Base-by-base conservation (phyloP, 768 basidiomycete species). In the Hortiboletus campestris region DNA sequence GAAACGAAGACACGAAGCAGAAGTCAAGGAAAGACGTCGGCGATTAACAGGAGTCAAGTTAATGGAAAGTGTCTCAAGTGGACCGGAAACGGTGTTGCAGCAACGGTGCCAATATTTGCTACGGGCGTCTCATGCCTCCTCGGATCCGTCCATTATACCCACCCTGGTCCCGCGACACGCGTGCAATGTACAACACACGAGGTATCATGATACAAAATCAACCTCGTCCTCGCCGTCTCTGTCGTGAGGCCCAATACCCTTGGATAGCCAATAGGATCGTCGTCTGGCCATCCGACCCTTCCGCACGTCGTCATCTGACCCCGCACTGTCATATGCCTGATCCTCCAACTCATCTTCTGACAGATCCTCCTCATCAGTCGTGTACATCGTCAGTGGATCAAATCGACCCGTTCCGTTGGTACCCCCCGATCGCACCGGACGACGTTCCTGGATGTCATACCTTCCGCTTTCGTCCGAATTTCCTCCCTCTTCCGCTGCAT, bases 181-280 rank as follows among this genome's bases (percentile, higher is more conserved):
- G 9, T 32, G 11, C 20, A 45, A 39, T 32, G 11, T 28, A 38
- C 43, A 19, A 32, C 22, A 28, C 19, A 11, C 29, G 2, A 40
- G 9, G 12, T 35, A 57, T 60, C 43, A 53, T 3, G 31, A 4
- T 38, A 51, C 49, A 28, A 41, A 54, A 20, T 38, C 53, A 22
- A 34, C 31, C 6, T 17, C 35, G 11, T 59, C 56, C 32, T 55
- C 58, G 22, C 51, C 53, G 10, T 59, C 64, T 52, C 64, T 65
- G 28, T 71, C 63, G 50, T 53, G 31, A 19, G 63, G 67, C 34
- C 74, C 75, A 62, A 69, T 67, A 7, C 73, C 77, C 55, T 86
- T 88, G 20, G 82, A 80, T 42, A 84, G 60, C 86, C 84, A 85
- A 65, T 79, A 86, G 6, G 76, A 77, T 53, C 83, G 75, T 32